Evolutionary conservation across 495 filamentous ascomycete genomes (phyloP), one percentile per base, ranked within the genome.

Genomic region (Tirmania nivea): DNA sequence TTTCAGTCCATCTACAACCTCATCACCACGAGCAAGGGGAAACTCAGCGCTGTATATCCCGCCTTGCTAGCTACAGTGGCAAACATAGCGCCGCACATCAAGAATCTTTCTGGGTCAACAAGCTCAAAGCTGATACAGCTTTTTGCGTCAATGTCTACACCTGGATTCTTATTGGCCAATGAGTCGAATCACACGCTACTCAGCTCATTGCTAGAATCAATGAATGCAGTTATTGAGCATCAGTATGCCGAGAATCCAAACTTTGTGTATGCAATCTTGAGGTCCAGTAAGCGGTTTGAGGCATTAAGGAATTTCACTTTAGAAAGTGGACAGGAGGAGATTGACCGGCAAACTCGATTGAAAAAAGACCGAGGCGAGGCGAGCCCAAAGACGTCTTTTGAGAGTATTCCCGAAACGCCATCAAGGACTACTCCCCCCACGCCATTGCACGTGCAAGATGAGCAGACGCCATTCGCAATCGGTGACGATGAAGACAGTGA

Each of bases 321-420:
- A n/a, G 89, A 99, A 64, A 88, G 83, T 59, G 90, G 85, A 2
- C 84, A 89, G 62, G 83, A 88, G 66, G 92, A 96, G 62, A 82
- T 99, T 12, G 85, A 96, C 64, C 77, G 84, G 39, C 75, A 81
- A 49, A 80, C 78, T 55, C 78, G 80, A 55, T 74, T 75, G 50
- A 72, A 75, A 53, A 96, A 97, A 66, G 82, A 89, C 54, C 69
- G 68, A 10, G 69, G 67, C 19, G 67, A 63, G 10, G 49, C 17
- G 19, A 69, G 17, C 60, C 67, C 45, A 20, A 52, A 59, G 37
- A 53, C 48, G 25, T 53, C 62, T 8, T 35, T 54, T 65, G 59
- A 55, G 35, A 37, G 11, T 52, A 47, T 36, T 55, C 56, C 49
- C 5, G 54, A 55, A 21, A 51, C 34, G 45, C 39, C 34, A 20